Percentiles rank a stretch among this genome's conserved stretches.
These are phyloP conservation scores for Avena sativa DNA, from an alignment of 176 grass and related monocot species.

Conservation along the genomic window DNA sequence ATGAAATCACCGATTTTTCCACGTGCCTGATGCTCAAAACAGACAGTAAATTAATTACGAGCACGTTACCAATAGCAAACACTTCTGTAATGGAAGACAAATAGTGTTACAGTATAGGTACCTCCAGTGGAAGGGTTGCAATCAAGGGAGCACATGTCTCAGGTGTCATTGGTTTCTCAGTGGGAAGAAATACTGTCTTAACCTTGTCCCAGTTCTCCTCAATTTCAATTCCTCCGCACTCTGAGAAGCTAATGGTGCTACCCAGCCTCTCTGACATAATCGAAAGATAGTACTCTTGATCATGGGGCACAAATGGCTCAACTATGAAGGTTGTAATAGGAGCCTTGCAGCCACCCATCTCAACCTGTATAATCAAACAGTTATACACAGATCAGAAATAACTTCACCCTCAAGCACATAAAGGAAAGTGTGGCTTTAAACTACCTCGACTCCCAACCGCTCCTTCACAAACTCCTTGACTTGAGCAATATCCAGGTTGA, in stretches of 20 bases:
- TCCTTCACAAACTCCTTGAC: conserved; percentile 82
- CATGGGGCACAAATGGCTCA: conserved; percentile 90
- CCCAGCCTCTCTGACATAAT: conserved; percentile 86
- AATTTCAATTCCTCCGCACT: conserved; percentile 92
- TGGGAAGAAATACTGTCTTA: conserved; percentile 79
- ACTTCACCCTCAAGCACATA: not conserved
- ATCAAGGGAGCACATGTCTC: conserved; percentile 85
- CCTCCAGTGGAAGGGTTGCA: conserved; percentile 88
- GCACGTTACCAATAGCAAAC: not conserved
- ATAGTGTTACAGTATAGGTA: conserved; percentile 22
- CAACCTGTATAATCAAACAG: conserved; percentile 57
- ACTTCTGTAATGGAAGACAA: not conserved
- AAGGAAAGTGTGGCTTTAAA: not conserved
- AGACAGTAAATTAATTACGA: not conserved
- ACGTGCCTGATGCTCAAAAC: conserved; percentile 57
- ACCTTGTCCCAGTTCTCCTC: conserved; percentile 99
- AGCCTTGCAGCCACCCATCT: conserved; percentile 94
- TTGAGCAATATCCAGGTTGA: conserved; percentile 82
- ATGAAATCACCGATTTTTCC: conserved; percentile 89
- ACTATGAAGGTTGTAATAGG: conserved; percentile 92
- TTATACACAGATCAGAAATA: not conserved
- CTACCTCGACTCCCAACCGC: conserved; percentile 77
- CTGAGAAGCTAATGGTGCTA: conserved; percentile 90
- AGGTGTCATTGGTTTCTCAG: conserved; percentile 69
- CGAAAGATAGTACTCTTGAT: conserved; percentile 89